Conservation (phyloP, 108 stramenopile genomes). For the Cylindrotheca closterium region DNA sequence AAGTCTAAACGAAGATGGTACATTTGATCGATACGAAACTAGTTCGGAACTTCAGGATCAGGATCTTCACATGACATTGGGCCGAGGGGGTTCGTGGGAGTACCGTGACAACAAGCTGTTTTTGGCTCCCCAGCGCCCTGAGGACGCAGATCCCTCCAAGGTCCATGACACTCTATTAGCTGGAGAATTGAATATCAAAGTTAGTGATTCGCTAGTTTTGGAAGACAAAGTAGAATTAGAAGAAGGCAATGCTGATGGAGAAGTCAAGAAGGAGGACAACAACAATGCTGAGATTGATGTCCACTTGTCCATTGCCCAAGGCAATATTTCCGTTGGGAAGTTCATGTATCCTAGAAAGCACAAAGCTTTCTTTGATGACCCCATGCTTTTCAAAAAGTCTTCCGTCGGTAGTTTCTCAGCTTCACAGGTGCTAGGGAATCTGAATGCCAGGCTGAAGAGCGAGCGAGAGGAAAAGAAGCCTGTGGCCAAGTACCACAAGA, state of each 20-base stretch:
- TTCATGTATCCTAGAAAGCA: slow-evolving; percentile 27
- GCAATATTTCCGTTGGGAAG: slow-evolving; percentile 17
- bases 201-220: slow-evolving; percentile 1
- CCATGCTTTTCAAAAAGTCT: slow-evolving; percentile 12
- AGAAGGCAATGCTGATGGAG: not conserved
- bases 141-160: not conserved
- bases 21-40: slow-evolving; percentile 22
- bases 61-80: slow-evolving; percentile 3
- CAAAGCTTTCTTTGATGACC: slow-evolving; percentile 29
- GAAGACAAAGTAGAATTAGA: not conserved
- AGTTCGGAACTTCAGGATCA: not conserved
- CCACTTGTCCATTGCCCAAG: slow-evolving; percentile 20
- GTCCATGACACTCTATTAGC: slow-evolving; percentile 21
- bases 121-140: slow-evolving; percentile 19
- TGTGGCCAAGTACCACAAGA: slow-evolving; percentile 1
- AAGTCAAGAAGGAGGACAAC: not conserved
- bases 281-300: slow-evolving; percentile 3
- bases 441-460: slow-evolving; percentile 5
- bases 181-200: slow-evolving; percentile 6
- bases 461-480: slow-evolving; percentile 3
- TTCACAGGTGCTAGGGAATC: slow-evolving; percentile 17
- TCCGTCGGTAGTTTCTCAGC: slow-evolving; percentile 11
- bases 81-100: slow-evolving; percentile 23
- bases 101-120: slow-evolving; percentile 14
- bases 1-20: slow-evolving; percentile 19